Evolutionary conservation across 208 protist genomes (phyloP), one percentile per base, ranked within the genome.

Genomic region (Crithidia thermophila): DNA sequence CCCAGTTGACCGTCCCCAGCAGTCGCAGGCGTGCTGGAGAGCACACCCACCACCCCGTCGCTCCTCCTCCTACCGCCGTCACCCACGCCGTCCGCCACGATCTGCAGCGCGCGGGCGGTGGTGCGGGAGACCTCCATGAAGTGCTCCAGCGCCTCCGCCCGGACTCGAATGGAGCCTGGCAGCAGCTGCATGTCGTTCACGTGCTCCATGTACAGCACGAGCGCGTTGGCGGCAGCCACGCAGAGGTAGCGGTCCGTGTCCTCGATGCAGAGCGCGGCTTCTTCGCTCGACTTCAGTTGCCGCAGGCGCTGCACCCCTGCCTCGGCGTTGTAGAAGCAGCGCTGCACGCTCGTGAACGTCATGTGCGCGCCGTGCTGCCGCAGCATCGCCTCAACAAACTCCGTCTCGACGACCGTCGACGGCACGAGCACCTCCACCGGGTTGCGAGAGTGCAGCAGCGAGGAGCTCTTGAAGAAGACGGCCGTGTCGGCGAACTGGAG

Each of bases 161-260:
- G 72, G 27, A 95, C 77, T 2, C 80, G 84, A 61, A 95, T 68
- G 9, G 90, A 81, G 27, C 80, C 75, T 36, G 90, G 85, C 20
- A 87, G 72, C n/a, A 91, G 60, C 40, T 79, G 75, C 70, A 87
- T 86, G 57, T 88, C 85, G 60, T 89, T 84, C 16, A 84, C 78
- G 40, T 77, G 64, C 58, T 95, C 87, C 68, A 95, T 65, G 47
- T 88, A 93, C 53, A 79, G 51, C 20, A 95, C 67, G 7, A 95
- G 62, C 4, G 90, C 90, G 52, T 92, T 86, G 3, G 87, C 87
- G 0, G 90, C 87, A 0, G 90, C 87, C 16, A 92, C 73, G 64
- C 85, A 90, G 11, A 95, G 75, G 51, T 95, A 95, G 47, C 81
- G 85, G 55, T 93, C 85, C 7, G 83, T 88, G 49, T 92, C 79